A percentile compares a stretch with the other conserved stretches of the same genome.
These are phyloP conservation scores for Pseudogymnoascus sp. DNA, from an alignment of 2,329 filamentous ascomycete species.

Conservation along the genomic window DNA sequence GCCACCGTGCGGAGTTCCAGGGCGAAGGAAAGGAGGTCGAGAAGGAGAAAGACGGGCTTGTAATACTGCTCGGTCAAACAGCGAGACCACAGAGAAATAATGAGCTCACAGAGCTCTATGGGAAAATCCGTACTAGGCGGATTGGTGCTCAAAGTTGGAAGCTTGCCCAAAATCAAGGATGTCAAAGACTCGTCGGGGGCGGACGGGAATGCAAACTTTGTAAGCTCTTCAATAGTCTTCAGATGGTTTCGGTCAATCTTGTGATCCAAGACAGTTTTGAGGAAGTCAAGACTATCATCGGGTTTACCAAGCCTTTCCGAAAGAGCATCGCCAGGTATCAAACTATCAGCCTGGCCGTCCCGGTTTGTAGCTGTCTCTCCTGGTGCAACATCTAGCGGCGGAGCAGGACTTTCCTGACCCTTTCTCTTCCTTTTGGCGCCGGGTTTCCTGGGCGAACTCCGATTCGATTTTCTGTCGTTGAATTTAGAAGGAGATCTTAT, in stretches of 20 bases:
- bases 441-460: constrained; percentile 50
- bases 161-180: constrained; percentile 56
- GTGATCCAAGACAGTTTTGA: constrained; percentile 28
- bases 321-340: constrained; percentile 26
- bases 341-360: constrained; percentile 11
- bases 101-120: constrained; percentile 52
- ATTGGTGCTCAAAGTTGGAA: constrained; percentile 48
- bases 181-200: constrained; percentile 53
- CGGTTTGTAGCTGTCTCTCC: not conserved
- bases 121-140: constrained; percentile 43
- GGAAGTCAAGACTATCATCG: constrained; percentile 34
- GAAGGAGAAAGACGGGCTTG: constrained; percentile 54
- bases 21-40: constrained; percentile 55
- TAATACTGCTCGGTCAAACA: constrained; percentile 56
- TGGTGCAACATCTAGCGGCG: not conserved
- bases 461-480: constrained; percentile 28
- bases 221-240: constrained; percentile 58
- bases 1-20: constrained; percentile 51
- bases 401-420: constrained; percentile 15
- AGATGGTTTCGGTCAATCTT: constrained; percentile 38
- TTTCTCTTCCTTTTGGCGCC: constrained; percentile 49
- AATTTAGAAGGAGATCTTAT: constrained; percentile 41
- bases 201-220: constrained; percentile 56
- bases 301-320: constrained; percentile 31
- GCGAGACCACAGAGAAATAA: constrained; percentile 59